Evolutionary conservation across 2,329 filamentous ascomycete genomes (phyloP).

Genomic region (Daldinia sp.): DNA sequence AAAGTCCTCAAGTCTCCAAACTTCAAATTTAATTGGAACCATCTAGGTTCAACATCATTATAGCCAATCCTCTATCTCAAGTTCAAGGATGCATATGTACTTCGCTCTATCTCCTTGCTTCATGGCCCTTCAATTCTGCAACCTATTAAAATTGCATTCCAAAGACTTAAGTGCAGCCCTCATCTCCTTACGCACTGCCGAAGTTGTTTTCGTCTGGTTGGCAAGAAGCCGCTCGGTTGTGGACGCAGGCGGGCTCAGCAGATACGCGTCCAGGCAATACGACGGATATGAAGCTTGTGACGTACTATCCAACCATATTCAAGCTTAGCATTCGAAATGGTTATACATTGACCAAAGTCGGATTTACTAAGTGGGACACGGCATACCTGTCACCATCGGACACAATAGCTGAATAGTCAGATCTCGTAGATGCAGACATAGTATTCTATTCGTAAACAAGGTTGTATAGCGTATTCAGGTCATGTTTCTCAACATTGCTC

Average conservation of each 20-base stretch:
- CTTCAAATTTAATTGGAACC: not conserved
- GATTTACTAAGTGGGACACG: not conserved
- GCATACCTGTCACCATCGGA: slow-evolving; percentile 30
- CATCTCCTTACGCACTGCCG: slow-evolving; percentile 7
- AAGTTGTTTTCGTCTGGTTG: slow-evolving; percentile 10
- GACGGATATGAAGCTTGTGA: slow-evolving; percentile 13
- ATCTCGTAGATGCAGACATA: slow-evolving; percentile 21
- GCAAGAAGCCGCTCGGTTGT: slow-evolving; percentile 26
- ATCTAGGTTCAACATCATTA: not conserved
- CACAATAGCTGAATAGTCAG: slow-evolving; percentile 14
- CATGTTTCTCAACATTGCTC: slow-evolving; percentile 2
- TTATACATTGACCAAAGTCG: not conserved
- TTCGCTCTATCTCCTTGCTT: not conserved
- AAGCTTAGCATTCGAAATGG: slow-evolving; percentile 1
- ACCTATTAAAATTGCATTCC: slow-evolving; percentile 22
- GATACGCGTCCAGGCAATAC: slow-evolving; percentile 29
- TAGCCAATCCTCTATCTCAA: slow-evolving; percentile 5
- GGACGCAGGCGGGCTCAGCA: slow-evolving; percentile 28
- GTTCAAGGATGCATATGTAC: not conserved
- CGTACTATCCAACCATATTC: slow-evolving; percentile 10
- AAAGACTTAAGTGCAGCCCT: slow-evolving; percentile 23
- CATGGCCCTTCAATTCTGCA: slow-evolving; percentile 5
- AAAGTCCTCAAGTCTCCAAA: not conserved
- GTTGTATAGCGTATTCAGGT: slow-evolving; percentile 7
- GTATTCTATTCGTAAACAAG: slow-evolving; percentile 1